Base-by-base conservation (phyloP, 2,329 filamentous ascomycete genomes). In the Trichophyton equinum region DNA sequence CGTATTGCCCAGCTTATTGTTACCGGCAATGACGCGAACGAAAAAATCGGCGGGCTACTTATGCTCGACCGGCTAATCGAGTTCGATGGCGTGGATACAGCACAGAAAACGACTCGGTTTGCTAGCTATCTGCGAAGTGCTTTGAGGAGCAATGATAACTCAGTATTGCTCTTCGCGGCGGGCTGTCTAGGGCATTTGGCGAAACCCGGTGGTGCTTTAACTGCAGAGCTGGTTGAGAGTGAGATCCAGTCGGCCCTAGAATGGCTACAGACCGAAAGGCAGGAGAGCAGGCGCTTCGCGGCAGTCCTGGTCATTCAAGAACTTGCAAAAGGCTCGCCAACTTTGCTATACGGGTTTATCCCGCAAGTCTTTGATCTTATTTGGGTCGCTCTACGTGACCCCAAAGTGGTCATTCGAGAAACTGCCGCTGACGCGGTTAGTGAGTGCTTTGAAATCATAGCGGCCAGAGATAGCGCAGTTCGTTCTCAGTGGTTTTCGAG, bases 171-270 rank as follows among this genome's bases (percentile, higher is more conserved):
- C 61, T 85, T 89, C 11, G 94, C 95, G 3, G 91, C 94, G 47
- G 85, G 88, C 66, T 91, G 92, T 3, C 80, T 99, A 30, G 94
- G 94, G 53, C 89, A 91, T 71, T 82, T 99, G 62, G 95, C 92
- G 64, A 86, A 89, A 66, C 94, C 94, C 0, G 94, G 94, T 64
- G 94, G 94, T 63, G 91, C 94, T 36, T 80, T 97, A 65, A 96
- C 95, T 51, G 95, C 92, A 6, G 92, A 97, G 74, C 79, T 99
- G 60, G 94, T 99, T 61, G 94, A 99, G 71, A 92, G 91, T 60
- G 92, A 99, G 75, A 91, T 97, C 64, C 95, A 96, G 73, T 94
- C 91, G 18, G 91, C 95, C 1, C 80, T 99, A 60, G 94, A 99
- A 76, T 97, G 91, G 89, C 83, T 99, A 61, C 92, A 97, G 71